phyloP scores from a whole-genome alignment of 2,329 filamentous ascomycete genomes.

The Xylariales sp. region DNA sequence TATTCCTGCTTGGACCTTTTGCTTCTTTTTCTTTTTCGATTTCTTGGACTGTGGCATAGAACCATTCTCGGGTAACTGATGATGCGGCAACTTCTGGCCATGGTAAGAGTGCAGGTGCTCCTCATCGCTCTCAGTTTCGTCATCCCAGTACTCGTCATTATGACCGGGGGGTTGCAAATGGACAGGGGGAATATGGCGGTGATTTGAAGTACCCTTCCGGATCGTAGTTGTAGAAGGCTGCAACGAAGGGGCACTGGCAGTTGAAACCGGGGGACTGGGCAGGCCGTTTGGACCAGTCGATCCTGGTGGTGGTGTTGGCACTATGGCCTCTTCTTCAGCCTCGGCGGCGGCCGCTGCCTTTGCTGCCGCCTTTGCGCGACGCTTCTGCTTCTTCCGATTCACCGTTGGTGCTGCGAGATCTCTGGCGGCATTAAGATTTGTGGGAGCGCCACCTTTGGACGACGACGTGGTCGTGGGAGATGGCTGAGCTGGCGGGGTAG shows the following conservation, averaged over 20 bases:
- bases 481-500: slow-evolving; percentile 48
- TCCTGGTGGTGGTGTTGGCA: too few relatives aligned
- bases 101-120: slow-evolving; percentile 36
- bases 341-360: slow-evolving; percentile 52
- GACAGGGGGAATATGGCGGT: slow-evolving; percentile 27
- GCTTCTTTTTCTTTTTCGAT: slow-evolving; percentile 68
- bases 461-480: slow-evolving; percentile 42
- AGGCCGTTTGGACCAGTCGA: slow-evolving; percentile 34
- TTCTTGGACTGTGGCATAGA: slow-evolving; percentile 48
- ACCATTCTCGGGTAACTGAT: slow-evolving; percentile 32
- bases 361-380: slow-evolving; percentile 78
- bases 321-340: slow-evolving; percentile 5
- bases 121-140: slow-evolving; percentile 54
- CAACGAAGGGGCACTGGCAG: slow-evolving; percentile 18
- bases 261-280: slow-evolving; percentile 27
- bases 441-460: slow-evolving; percentile 27
- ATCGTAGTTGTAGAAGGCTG: not conserved
- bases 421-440: slow-evolving; percentile 22
- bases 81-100: too few relatives aligned
- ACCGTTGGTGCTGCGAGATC: slow-evolving; percentile 44
- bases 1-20: slow-evolving; percentile 26
- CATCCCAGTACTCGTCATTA: slow-evolving; percentile 42
- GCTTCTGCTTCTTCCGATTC: slow-evolving; percentile 94
- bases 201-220: slow-evolving; percentile 11
- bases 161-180: slow-evolving; percentile 9